phyloP scores from a whole-genome alignment of 2,329 filamentous ascomycete species.

The Parafenestella ontariensis region DNA sequence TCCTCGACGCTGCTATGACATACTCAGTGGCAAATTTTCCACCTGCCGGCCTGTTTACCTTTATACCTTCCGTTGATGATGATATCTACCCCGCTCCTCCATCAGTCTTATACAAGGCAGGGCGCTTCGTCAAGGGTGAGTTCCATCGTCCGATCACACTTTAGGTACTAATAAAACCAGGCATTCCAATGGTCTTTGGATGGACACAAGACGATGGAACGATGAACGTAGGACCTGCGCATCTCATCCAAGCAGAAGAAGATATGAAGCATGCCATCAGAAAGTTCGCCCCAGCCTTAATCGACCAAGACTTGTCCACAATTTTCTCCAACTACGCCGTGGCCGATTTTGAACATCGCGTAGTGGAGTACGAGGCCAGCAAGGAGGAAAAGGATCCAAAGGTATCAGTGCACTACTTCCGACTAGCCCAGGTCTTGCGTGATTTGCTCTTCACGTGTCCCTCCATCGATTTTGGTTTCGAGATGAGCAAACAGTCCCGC shows the following conservation, averaged over 20 bases:
- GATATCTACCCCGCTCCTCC: not conserved
- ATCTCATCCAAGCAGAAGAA: not conserved
- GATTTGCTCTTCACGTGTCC: slow-evolving; percentile 23
- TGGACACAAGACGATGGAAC: not conserved
- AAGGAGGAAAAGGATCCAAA: slow-evolving; percentile 7
- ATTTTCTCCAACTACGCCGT: slow-evolving; percentile 5
- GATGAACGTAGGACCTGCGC: not conserved
- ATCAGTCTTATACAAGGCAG: not conserved
- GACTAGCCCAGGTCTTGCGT: slow-evolving; percentile 14
- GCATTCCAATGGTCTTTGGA: not conserved
- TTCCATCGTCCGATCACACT: not conserved
- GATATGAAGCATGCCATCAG: not conserved
- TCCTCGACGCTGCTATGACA: no score
- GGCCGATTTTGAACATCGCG: slow-evolving; percentile 11
- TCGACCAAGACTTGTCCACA: not conserved
- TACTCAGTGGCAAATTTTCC: no score
- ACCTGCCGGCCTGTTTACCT: no score
- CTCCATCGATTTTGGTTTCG: slow-evolving; percentile 17
- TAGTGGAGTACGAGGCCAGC: slow-evolving; percentile 9
- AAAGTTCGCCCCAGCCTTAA: not conserved
- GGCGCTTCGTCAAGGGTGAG: not conserved
- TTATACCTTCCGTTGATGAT: no score
- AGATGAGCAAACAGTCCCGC: slow-evolving; percentile 7
- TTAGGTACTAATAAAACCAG: not conserved
- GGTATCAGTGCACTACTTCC: slow-evolving; percentile 16